phyloP scores from a whole-genome alignment of 2,329 filamentous ascomycete species.

The Scytalidium sp. region DNA sequence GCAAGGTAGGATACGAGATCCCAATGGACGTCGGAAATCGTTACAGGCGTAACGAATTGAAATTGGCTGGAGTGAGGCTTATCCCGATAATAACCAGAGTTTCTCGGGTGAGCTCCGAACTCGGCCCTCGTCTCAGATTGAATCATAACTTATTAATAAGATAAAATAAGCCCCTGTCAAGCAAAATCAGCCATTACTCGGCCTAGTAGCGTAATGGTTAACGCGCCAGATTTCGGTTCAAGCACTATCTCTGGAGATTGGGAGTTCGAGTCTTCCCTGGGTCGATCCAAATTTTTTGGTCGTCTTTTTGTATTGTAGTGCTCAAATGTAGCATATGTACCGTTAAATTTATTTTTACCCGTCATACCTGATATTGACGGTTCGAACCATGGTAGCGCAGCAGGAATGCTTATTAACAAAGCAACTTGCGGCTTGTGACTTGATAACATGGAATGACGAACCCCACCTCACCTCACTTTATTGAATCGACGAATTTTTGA shows the following conservation, averaged over 20 bases:
- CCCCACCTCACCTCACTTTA: not conserved
- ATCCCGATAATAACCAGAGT: not conserved
- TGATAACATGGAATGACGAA: not conserved
- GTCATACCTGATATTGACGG: too few relatives aligned
- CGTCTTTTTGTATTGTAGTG: conserved; percentile 1
- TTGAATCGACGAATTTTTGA: not conserved
- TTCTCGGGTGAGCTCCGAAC: not conserved
- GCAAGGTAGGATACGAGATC: not conserved
- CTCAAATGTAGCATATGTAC: not conserved
- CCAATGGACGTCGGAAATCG: not conserved
- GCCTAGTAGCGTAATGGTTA: conserved; percentile 4
- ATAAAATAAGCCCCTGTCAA: not conserved
- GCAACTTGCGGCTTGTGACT: too few relatives aligned
- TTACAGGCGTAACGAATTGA: not conserved
- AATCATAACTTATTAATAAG: conserved; percentile 7
- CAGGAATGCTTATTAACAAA: too few relatives aligned
- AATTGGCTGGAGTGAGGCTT: not conserved
- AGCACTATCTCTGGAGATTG: conserved; percentile 12
- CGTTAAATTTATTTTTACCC: too few relatives aligned
- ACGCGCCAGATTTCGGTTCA: conserved; percentile 11
- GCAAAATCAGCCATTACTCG: not conserved
- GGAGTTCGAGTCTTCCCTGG: conserved; percentile 14
- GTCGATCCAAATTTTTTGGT: conserved; percentile 4
- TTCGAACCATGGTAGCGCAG: too few relatives aligned
- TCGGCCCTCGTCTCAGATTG: not conserved